Percentiles rank a stretch among this genome's conserved stretches.
Evolutionary conservation across 192 early-diverging fungal species (phyloP).

Genomic region (Podila minutissima): DNA sequence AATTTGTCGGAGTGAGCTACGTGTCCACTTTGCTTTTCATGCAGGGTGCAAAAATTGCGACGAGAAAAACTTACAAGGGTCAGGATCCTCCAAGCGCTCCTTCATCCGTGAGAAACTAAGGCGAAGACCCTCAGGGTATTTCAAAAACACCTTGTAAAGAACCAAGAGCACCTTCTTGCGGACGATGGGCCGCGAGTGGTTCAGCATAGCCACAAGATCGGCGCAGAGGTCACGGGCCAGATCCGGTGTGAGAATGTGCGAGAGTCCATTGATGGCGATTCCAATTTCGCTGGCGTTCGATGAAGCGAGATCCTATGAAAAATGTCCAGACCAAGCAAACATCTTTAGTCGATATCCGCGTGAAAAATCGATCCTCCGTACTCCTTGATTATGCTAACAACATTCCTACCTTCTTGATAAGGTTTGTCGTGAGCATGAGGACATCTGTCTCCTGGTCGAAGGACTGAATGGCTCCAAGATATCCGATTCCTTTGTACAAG

Average conservation of each 20-base stretch:
- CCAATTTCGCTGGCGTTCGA: constrained; percentile 84
- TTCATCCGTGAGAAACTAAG: constrained; percentile 85
- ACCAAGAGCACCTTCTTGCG: constrained; percentile 91
- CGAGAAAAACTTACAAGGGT: constrained; percentile 73
- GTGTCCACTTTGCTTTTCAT: background rate
- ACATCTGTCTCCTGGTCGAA: constrained; percentile 96
- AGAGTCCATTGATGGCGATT: constrained; percentile 91
- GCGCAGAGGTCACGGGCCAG: constrained; percentile 88
- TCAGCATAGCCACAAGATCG: constrained; percentile 88
- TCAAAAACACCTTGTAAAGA: constrained; percentile 88
- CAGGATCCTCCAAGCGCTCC: constrained; percentile 90
- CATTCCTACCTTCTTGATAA: constrained; percentile 88
- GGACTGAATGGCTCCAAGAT: constrained; percentile 89
- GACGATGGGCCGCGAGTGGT: constrained; percentile 93
- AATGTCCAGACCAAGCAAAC: no score
- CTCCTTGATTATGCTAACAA: constrained; percentile 3
- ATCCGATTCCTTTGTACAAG: constrained; percentile 89
- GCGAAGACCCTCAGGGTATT: constrained; percentile 89
- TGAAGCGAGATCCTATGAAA: constrained; percentile 83
- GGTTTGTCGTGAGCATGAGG: constrained; percentile 95
- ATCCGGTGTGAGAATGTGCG: constrained; percentile 92
- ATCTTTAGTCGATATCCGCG: background rate
- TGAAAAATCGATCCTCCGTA: constrained; percentile 9
- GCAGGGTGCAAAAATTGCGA: constrained; percentile 1
- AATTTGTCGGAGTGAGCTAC: background rate